A percentile compares a stretch with the other conserved stretches of the same genome.
Evolutionary conservation across 2,329 filamentous ascomycete genomes (phyloP).

Genomic region (Mycosphaerella arachidis): DNA sequence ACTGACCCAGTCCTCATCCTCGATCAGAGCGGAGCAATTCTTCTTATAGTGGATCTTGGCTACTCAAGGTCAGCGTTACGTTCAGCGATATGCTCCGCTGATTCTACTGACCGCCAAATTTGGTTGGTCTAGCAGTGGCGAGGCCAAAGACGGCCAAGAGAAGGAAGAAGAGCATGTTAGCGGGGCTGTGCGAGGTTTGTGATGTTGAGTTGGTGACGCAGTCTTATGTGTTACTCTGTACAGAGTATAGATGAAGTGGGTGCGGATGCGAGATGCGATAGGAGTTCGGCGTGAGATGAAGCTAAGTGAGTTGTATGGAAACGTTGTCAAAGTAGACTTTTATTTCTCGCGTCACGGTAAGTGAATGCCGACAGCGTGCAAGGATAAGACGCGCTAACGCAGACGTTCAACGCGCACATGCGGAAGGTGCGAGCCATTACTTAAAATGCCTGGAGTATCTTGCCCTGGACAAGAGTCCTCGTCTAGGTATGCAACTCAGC

Average conservation of each 20-base stretch:
- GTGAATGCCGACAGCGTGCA: not conserved
- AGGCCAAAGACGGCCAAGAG: constrained; percentile 3
- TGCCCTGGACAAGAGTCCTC: not conserved
- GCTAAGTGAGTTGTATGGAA: not conserved
- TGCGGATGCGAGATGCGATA: too few species aligned
- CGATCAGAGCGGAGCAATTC: not conserved
- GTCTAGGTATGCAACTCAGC: too few species aligned
- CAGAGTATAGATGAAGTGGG: not conserved
- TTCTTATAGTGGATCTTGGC: not conserved
- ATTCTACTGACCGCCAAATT: not conserved
- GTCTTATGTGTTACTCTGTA: not conserved
- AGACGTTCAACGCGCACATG: not conserved
- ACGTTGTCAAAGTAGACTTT: not conserved
- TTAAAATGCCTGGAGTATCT: not conserved
- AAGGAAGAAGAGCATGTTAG: not conserved
- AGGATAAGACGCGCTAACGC: not conserved
- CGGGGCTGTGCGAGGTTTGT: not conserved
- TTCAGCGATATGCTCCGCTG: not conserved
- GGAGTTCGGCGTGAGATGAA: not conserved
- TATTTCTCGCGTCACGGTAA: not conserved
- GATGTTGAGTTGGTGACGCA: not conserved
- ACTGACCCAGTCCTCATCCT: not conserved
- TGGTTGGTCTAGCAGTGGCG: not conserved
- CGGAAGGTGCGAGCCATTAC: not conserved
- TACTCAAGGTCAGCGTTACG: not conserved